phyloP scores from a whole-genome alignment of 2,329 filamentous ascomycete genomes.

The Colletotrichum sp. region DNA sequence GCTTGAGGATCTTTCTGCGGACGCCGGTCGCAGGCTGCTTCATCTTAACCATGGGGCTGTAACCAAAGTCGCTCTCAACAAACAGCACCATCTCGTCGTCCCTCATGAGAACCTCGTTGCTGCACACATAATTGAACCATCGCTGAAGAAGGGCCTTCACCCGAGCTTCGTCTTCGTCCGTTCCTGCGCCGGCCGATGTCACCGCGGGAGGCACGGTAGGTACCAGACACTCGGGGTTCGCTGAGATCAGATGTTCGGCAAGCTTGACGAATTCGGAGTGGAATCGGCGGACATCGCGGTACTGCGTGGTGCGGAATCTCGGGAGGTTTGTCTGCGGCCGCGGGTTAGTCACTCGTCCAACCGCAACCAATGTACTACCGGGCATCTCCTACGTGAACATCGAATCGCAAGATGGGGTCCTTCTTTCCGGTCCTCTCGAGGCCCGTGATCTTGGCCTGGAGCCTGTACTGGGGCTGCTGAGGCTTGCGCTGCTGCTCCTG shows the following conservation, averaged over 20 bases:
- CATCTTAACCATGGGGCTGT: conserved; percentile 92
- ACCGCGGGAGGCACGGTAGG: conserved; percentile 94
- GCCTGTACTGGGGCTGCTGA: conserved; percentile 75
- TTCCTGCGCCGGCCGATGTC: conserved; percentile 92
- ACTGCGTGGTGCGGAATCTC: conserved; percentile 96
- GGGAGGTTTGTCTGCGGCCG: conserved; percentile 87
- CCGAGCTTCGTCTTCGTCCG: conserved; percentile 90
- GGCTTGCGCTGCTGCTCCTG: conserved; percentile 56
- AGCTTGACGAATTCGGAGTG: conserved; percentile 97
- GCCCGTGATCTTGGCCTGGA: conserved; percentile 94
- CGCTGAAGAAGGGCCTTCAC: conserved; percentile 90
- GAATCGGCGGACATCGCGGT: conserved; percentile 93
- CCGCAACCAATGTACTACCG: neutral
- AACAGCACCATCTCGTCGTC: conserved; percentile 98
- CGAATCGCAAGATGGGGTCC: conserved; percentile 92
- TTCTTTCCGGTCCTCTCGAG: conserved; percentile 94
- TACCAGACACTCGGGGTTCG: conserved; percentile 95
- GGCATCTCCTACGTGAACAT: conserved; percentile 80
- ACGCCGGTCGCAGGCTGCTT: conserved; percentile 97
- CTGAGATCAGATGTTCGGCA: conserved; percentile 93
- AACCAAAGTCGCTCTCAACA: conserved; percentile 98
- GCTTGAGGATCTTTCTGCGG: conserved; percentile 93
- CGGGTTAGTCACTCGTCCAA: neutral
- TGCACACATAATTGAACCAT: conserved; percentile 94
- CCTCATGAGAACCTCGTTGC: conserved; percentile 88